Conservation (phyloP, 2,329 filamentous ascomycete genomes). For the Capronia americana region DNA sequence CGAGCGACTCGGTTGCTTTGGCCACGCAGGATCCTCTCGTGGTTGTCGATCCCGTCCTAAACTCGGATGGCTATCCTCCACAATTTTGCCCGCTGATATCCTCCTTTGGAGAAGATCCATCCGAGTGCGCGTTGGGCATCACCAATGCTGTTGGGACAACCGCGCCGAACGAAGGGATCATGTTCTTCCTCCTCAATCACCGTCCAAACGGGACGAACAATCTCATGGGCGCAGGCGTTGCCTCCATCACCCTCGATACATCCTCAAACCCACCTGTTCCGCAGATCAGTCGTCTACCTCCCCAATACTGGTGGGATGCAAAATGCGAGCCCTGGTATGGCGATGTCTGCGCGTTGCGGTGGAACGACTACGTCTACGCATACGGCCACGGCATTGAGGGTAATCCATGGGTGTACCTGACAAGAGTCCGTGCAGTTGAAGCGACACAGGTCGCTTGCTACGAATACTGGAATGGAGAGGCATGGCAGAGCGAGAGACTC, state of each 20-base stretch:
- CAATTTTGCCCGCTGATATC: constrained; percentile 37
- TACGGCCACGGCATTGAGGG: constrained; percentile 40
- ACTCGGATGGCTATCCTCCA: constrained; percentile 36
- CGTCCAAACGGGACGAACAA: constrained; percentile 38
- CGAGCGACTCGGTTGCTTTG: constrained; percentile 39
- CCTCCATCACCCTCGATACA: constrained; percentile 34
- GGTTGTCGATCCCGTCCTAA: constrained; percentile 36
- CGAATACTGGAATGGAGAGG: constrained; percentile 41
- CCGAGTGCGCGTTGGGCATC: constrained; percentile 37
- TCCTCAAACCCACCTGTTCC: constrained; percentile 31
- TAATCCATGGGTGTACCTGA: constrained; percentile 39
- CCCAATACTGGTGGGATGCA: constrained; percentile 40
- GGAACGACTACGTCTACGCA: constrained; percentile 37
- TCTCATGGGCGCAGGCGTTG: constrained; percentile 40
- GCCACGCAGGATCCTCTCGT: constrained; percentile 38
- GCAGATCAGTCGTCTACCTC: constrained; percentile 30
- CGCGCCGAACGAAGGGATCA: constrained; percentile 29
- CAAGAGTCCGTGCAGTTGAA: constrained; percentile 31
- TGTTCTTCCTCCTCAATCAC: constrained; percentile 41
- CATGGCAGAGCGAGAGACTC: constrained; percentile 35
- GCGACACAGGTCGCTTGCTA: constrained; percentile 37
- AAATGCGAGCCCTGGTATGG: constrained; percentile 40
- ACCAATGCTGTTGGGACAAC: constrained; percentile 40
- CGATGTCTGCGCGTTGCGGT: constrained; percentile 37
- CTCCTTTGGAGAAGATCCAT: constrained; percentile 34